phyloP scores from a whole-genome alignment of 352 stramenopile species.

The Aphanomyces stellatus region DNA sequence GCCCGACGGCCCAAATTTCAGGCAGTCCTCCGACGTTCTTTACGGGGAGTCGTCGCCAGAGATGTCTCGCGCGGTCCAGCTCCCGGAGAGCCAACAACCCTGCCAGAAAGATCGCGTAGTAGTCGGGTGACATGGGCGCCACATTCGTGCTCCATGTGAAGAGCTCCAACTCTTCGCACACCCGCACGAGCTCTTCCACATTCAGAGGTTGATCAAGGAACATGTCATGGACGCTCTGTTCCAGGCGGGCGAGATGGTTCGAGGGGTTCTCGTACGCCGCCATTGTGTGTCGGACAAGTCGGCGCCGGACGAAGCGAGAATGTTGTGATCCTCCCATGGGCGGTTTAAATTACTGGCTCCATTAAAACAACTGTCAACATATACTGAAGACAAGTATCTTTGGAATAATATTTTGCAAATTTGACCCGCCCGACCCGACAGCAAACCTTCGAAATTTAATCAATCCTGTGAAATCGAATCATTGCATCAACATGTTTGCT shows the following conservation, averaged over 20 bases:
- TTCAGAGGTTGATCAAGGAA: background rate
- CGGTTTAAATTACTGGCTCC: too few species aligned
- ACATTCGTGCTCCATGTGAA: background rate
- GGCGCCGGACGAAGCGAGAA: too few species aligned
- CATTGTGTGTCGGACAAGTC: too few species aligned
- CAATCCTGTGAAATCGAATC: too few species aligned
- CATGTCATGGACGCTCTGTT: background rate
- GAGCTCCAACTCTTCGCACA: constrained; percentile 20
- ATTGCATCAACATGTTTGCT: background rate
- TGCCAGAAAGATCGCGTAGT: constrained; percentile 9
- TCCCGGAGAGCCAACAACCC: background rate
- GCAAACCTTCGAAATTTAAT: too few species aligned
- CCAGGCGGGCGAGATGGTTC: too few species aligned
- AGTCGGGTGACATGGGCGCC: background rate
- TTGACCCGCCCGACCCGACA: too few species aligned
- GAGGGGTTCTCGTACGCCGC: too few species aligned
- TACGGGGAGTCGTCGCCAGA: constrained; percentile 14
- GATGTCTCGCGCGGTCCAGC: constrained; percentile 3
- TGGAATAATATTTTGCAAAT: too few species aligned
- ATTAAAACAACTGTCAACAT: too few species aligned
- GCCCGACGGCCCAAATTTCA: constrained; percentile 18
- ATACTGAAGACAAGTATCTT: too few species aligned
- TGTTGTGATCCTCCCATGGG: too few species aligned
- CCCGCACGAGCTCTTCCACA: background rate
- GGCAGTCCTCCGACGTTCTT: background rate